Percentiles rank a stretch among this genome's conserved stretches.
Conservation (phyloP, 768 basidiomycete genomes). For the Tylopilus plumbeoviolaceoides region DNA sequence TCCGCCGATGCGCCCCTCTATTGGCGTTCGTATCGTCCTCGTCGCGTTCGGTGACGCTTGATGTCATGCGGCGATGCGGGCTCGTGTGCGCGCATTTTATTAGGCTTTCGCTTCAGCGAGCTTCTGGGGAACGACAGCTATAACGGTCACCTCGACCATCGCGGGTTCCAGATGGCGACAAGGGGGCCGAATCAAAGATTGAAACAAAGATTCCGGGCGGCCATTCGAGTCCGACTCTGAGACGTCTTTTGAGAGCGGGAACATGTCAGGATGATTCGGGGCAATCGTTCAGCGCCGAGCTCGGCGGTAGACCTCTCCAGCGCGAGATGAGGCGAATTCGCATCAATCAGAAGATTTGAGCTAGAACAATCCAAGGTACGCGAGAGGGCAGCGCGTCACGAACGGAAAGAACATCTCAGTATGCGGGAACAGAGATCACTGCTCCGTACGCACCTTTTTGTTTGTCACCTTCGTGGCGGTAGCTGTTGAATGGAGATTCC, state of each 20-base stretch:
- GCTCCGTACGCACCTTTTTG: neutral
- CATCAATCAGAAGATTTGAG: too few species aligned
- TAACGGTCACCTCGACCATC: neutral
- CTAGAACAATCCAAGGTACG: neutral
- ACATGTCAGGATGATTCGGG: too few species aligned
- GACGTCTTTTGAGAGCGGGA: too few species aligned
- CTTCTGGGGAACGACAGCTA: neutral
- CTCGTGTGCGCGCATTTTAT: neutral
- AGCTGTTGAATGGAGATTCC: neutral
- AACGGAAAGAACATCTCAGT: neutral
- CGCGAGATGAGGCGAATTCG: too few species aligned
- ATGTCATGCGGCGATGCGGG: neutral
- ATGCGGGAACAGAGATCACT: neutral
- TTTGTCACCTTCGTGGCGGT: neutral
- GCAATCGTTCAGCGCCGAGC: too few species aligned
- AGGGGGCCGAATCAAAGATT: neutral
- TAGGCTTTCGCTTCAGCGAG: too few species aligned
- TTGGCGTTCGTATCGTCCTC: neutral
- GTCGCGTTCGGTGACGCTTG: too few species aligned
- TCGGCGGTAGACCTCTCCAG: too few species aligned
- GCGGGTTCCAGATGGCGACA: neutral
- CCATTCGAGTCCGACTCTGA: neutral
- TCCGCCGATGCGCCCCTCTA: neutral
- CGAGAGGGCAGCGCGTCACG: neutral
- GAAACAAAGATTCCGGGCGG: neutral